Base-by-base conservation (phyloP, 2,329 filamentous ascomycete genomes). In the Apiospora malaysiana region DNA sequence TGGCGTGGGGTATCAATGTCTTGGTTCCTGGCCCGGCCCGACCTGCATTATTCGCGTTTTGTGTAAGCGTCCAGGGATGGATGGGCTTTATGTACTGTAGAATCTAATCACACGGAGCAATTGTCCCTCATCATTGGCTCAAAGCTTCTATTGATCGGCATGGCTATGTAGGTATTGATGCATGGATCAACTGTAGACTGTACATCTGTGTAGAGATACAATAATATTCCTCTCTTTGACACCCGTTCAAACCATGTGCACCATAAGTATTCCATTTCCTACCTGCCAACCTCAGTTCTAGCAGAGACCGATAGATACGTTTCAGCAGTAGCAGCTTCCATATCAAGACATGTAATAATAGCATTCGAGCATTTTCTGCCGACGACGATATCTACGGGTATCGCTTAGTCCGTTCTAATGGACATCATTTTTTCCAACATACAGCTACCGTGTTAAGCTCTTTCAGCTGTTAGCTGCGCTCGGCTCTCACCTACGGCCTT, bases 381-480 rank as follows among this genome's bases (percentile, higher is more conserved):
- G 56, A 23, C 56, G 32, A 23, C 56, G 27, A 40, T 23, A 63
- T 63, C 56, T 63, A 70, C 67, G 71, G 71, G 71, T 72, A 72
- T 72, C 71, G 67, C 63, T 71, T 69, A n/a, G 42, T 47, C 59
- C 68, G 37, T 59, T 42, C 59, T 68, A 42, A 23, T 23, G 47
- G 49, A n/a, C n/a, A 42, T 67, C 69, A 67, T 71, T 69, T 71
- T 69, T 71, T 71, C 69, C 46, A 56, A 68, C 46, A 56, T 51
- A 69, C 56, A 63, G 27, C 18, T 63, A 63, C 32, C 9, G 8
- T 63, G n/a, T 2, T n/a, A 8, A 63, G 21, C 9, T 18, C 56
- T 32, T 40, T 32, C 21, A 63, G 56, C 37, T 63, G 56, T 32
- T 40, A 18, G 32, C 56, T 63, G 56, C 56, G 21, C 37, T 18